These are phyloP conservation scores for Penicillium soppii DNA, from an alignment of 495 filamentous ascomycete species.

Conservation along the genomic window DNA sequence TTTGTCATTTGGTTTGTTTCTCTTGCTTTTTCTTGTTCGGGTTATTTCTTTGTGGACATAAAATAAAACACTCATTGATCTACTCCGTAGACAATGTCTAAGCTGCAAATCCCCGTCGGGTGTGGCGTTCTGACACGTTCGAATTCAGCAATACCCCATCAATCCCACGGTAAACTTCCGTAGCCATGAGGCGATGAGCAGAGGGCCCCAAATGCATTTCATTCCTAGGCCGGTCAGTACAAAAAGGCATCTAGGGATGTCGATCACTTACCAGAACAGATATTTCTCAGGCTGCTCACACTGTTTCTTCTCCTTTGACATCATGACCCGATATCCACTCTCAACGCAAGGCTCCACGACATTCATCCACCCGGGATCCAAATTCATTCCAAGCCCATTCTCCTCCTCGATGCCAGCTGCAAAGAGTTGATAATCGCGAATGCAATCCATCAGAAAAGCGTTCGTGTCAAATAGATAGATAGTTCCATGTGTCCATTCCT, in stretches of 20 bases:
- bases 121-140: conserved; percentile 11
- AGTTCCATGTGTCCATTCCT: conserved; percentile 40
- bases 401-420: conserved; percentile 41
- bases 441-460: conserved; percentile 48
- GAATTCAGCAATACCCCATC: conserved; percentile 34
- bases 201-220: conserved; percentile 51
- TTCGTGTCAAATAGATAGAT: conserved; percentile 53
- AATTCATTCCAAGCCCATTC: conserved; percentile 41
- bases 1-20: not conserved
- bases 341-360: conserved; percentile 37
- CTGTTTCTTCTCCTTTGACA: conserved; percentile 32
- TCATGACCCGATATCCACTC: conserved; percentile 31
- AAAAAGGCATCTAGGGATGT: conserved; percentile 1
- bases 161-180: conserved; percentile 46
- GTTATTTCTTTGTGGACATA: not conserved
- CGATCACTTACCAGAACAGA: conserved; percentile 51
- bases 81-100: conserved; percentile 30
- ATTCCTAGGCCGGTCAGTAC: conserved; percentile 38
- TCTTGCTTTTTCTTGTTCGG: not conserved
- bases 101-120: conserved; percentile 26
- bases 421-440: conserved; percentile 46
- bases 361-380: conserved; percentile 42
- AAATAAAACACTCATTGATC: conserved; percentile 6
- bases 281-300: conserved; percentile 50
- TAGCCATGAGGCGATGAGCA: conserved; percentile 48